Evolutionary conservation across 2,329 filamentous ascomycete species (phyloP).

Genomic region (Aspergillus sp.): DNA sequence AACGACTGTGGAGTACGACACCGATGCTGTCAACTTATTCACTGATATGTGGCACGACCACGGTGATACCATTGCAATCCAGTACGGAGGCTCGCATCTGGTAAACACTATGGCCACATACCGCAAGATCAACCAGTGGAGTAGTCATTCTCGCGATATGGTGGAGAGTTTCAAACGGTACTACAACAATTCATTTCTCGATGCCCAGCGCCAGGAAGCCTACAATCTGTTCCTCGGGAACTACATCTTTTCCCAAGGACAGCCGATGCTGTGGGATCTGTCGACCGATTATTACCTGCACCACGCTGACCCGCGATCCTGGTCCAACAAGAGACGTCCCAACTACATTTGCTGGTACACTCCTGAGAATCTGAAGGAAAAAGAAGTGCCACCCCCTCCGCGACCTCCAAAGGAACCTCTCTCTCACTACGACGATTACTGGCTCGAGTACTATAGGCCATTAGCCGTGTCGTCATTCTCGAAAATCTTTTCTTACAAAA

Average conservation of each 20-base stretch:
- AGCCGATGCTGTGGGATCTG: slow-evolving; percentile 97
- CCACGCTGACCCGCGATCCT: slow-evolving; percentile 77
- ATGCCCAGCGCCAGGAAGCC: slow-evolving; percentile 95
- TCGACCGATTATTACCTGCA: slow-evolving; percentile 95
- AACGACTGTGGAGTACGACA: slow-evolving; percentile 84
- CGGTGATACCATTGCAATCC: slow-evolving; percentile 94
- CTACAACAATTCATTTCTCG: slow-evolving; percentile 97
- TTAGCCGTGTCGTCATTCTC: slow-evolving; percentile 82
- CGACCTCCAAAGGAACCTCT: slow-evolving; percentile 33
- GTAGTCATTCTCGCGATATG: slow-evolving; percentile 95
- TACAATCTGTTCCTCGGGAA: slow-evolving; percentile 98
- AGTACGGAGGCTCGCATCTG: slow-evolving; percentile 94
- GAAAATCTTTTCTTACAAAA: slow-evolving; percentile 89
- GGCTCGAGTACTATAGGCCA: slow-evolving; percentile 95
- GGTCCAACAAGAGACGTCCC: slow-evolving; percentile 62
- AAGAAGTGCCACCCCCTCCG: slow-evolving; percentile 55
- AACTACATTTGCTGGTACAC: slow-evolving; percentile 92
- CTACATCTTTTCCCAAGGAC: slow-evolving; percentile 81
- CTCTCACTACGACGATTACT: slow-evolving; percentile 83
- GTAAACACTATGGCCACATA: slow-evolving; percentile 99
- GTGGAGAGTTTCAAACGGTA: slow-evolving; percentile 98
- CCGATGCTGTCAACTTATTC: slow-evolving; percentile 92
- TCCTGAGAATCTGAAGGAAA: slow-evolving; percentile 67
- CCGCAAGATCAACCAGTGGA: slow-evolving; percentile 98
- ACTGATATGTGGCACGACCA: slow-evolving; percentile 99